Conservation (phyloP, 1,139 yeast species). For the Yamadazyma triangularis region DNA sequence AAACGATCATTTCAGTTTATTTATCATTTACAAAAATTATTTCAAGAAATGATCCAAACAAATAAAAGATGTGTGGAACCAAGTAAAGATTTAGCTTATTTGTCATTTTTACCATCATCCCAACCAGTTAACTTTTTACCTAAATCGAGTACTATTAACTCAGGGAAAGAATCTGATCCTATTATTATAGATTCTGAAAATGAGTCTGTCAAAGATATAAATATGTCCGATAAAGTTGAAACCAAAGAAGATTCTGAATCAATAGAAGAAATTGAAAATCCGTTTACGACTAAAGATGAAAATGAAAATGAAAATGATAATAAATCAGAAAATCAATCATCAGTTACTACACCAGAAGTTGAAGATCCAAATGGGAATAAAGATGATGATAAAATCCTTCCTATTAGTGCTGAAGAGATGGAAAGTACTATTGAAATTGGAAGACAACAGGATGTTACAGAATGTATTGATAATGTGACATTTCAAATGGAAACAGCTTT, state of each 20-base stretch:
- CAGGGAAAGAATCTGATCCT: slow-evolving; percentile 6
- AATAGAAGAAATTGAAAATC: slow-evolving; percentile 1
- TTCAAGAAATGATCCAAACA: slow-evolving; percentile 64
- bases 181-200: slow-evolving; percentile 9
- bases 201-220: slow-evolving; percentile 3
- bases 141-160: too few species aligned
- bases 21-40: slow-evolving; percentile 64
- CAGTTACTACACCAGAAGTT: slow-evolving; percentile 2
- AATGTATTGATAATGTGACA: slow-evolving; percentile 92
- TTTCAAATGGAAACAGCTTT: slow-evolving; percentile 90
- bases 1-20: slow-evolving; percentile 79
- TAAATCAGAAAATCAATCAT: too few species aligned
- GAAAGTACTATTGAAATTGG: slow-evolving; percentile 76
- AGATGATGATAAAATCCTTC: slow-evolving; percentile 24
- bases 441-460: slow-evolving; percentile 95
- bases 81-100: slow-evolving; percentile 75
- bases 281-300: too few species aligned
- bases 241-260: slow-evolving; percentile 1
- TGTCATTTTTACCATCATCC: slow-evolving; percentile 78
- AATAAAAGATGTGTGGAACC: slow-evolving; percentile 70
- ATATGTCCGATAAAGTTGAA: background rate
- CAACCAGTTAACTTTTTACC: slow-evolving; percentile 54
- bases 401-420: slow-evolving; percentile 59
- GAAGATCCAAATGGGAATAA: background rate
- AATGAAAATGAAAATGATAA: too few species aligned